Evolutionary conservation across 495 filamentous ascomycete genomes (phyloP).

Genomic region (Lepraria neglecta): DNA sequence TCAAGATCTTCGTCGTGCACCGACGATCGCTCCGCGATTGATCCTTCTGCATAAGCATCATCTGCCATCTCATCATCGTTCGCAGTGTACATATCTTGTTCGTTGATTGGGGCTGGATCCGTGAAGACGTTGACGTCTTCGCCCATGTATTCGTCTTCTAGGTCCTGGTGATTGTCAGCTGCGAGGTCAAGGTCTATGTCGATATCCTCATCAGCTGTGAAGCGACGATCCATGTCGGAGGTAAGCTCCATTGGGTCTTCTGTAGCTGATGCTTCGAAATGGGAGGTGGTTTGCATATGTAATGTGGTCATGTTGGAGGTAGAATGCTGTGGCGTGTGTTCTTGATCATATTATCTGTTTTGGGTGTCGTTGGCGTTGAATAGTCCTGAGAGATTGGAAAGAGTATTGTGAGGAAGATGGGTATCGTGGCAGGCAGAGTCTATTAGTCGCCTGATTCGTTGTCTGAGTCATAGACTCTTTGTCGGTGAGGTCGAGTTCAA

Average conservation of each 20-base stretch:
- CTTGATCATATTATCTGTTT: conserved; percentile 1
- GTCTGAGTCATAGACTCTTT: not conserved
- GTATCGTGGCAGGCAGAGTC: not conserved
- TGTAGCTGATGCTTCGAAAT: conserved; percentile 16
- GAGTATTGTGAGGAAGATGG: not conserved
- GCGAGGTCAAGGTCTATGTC: conserved; percentile 70
- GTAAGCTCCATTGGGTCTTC: conserved; percentile 53
- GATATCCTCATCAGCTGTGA: conserved; percentile 54
- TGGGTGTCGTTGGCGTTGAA: not conserved
- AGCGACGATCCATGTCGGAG: conserved; percentile 30
- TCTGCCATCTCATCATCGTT: conserved; percentile 48
- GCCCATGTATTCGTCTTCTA: conserved; percentile 60
- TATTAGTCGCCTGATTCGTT: not conserved
- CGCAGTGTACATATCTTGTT: conserved; percentile 25
- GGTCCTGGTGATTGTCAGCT: conserved; percentile 43
- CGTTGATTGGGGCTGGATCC: conserved; percentile 36
- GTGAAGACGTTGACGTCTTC: conserved; percentile 33
- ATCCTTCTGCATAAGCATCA: conserved; percentile 35
- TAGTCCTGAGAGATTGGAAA: not conserved
- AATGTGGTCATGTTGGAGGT: conserved; percentile 16
- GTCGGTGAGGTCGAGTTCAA: not conserved
- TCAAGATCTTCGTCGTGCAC: conserved; percentile 17
- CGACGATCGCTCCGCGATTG: conserved; percentile 5
- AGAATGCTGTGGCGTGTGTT: not conserved
- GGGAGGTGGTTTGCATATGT: conserved; percentile 10